phyloP scores from a whole-genome alignment of 2,329 filamentous ascomycete species.

The Pezicula radicicola region DNA sequence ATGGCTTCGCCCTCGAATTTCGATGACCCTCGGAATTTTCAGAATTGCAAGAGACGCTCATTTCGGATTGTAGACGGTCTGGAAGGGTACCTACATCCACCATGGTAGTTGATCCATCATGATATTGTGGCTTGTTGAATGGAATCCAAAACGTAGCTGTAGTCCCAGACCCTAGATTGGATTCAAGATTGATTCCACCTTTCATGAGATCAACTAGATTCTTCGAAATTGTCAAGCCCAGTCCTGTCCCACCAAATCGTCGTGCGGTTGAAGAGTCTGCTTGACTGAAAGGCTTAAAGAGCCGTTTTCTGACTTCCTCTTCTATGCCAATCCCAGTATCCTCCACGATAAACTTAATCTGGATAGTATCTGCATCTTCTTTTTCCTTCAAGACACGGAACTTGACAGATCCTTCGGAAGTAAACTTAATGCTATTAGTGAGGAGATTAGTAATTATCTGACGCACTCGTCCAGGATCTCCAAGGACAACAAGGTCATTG shows the following conservation, averaged over 20 bases:
- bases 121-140: constrained; percentile 65
- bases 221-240: constrained; percentile 79
- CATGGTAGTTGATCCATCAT: constrained; percentile 44
- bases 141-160: constrained; percentile 75
- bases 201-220: constrained; percentile 78
- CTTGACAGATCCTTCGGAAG: constrained; percentile 63
- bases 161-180: constrained; percentile 64
- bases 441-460: constrained; percentile 81
- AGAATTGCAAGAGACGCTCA: constrained; percentile 57
- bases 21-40: constrained; percentile 14
- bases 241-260: constrained; percentile 74
- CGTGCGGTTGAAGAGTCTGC: constrained; percentile 77
- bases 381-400: constrained; percentile 62
- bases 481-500: constrained; percentile 73
- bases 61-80: constrained; percentile 62
- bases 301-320: constrained; percentile 66
- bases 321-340: constrained; percentile 83
- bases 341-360: constrained; percentile 69
- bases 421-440: constrained; percentile 76
- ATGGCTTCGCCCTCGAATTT: constrained; percentile 17
- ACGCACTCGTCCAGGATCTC: constrained; percentile 78
- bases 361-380: constrained; percentile 62
- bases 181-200: constrained; percentile 69
- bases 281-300: constrained; percentile 81
- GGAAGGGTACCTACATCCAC: constrained; percentile 63